Conservation (phyloP, 2,329 filamentous ascomycete species). For the Pseudocercospora fuligena region DNA sequence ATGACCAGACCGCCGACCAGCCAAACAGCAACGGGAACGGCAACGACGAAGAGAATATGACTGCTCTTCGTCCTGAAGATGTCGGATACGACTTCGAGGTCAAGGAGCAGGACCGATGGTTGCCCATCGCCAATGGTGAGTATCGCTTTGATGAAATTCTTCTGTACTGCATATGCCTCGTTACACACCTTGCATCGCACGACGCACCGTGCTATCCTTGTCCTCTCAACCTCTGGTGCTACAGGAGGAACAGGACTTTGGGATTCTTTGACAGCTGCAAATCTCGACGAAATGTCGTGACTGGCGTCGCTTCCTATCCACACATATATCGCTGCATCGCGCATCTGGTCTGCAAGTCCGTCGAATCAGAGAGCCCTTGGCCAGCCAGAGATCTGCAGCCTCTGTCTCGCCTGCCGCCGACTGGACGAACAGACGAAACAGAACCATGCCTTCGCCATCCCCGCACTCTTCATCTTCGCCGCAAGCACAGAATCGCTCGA, state of each 20-base stretch:
- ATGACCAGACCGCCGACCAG: slow-evolving; percentile 87
- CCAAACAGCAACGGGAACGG: slow-evolving; percentile 71
- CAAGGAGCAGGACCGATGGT: slow-evolving; percentile 99
- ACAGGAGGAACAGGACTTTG: slow-evolving; percentile 6
- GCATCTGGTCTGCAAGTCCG: slow-evolving; percentile 52
- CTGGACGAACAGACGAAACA: slow-evolving; percentile 36
- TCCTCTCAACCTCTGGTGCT: slow-evolving; percentile 31
- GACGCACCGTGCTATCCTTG: slow-evolving; percentile 33
- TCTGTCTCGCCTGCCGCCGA: slow-evolving; percentile 37
- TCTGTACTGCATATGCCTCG: slow-evolving; percentile 22
- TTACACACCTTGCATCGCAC: slow-evolving; percentile 35
- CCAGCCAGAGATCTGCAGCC: slow-evolving; percentile 42
- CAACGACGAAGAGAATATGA: slow-evolving; percentile 40
- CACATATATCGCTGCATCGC: slow-evolving; percentile 49
- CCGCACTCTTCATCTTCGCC: slow-evolving; percentile 39
- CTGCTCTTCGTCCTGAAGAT: slow-evolving; percentile 35
- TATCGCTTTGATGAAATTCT: slow-evolving; percentile 44
- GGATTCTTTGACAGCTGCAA: slow-evolving; percentile 38
- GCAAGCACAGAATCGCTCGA: slow-evolving; percentile 33
- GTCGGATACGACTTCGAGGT: slow-evolving; percentile 94
- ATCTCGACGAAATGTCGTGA: slow-evolving; percentile 36
- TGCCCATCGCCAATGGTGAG: slow-evolving; percentile 99
- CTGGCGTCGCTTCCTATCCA: slow-evolving; percentile 35
- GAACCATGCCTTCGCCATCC: slow-evolving; percentile 52
- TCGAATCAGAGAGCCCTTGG: slow-evolving; percentile 51